Base-by-base conservation (phyloP, 768 basidiomycete genomes). In the Panaeolus cyanescens region DNA sequence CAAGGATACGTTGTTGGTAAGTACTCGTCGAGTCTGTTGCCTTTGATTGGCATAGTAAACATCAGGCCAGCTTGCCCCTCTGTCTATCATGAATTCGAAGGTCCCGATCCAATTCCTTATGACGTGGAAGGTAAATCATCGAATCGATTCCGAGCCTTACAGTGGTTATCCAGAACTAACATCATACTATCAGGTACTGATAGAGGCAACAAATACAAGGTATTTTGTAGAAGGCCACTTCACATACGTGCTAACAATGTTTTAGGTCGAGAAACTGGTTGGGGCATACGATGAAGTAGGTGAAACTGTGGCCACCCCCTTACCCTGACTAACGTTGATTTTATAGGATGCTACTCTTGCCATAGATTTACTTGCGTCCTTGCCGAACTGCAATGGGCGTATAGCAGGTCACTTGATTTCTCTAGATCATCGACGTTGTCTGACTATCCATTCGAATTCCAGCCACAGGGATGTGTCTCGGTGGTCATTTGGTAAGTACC, bases 391-490 rank as follows among this genome's bases (percentile, higher is more conserved):
- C 77, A 96, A 90, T 67, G 96, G 96, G 5, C 85, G 93, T 39
- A 92, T 99, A 64, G 95, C 92, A 60, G 85, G 92, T 91, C 55
- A 34, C 82, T 68, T 13, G 36, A n/a, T 10, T 33, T 12, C 12
- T 33, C 39, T 68, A 20, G 65, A 61, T 9, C 65, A 64, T 31
- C 65, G 64, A 25, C 8, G 17, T 39, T 53, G 10, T 50, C 61
- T 25, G 32, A 33, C 19, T 33, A 5, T 59, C 45, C 20, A 58
- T 40, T 34, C 55, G 17, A 30, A 56, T 32, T 45, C 30, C 66
- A 90, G 90, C 89, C 1, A 96, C 94, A 3, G 94, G 94, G 42
- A 95, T 95, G 92, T 95, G 93, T 67, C 83, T 94, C 5, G 91
- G 93, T 32, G 94, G 93, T 1, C 94, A 95, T 68, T 76, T 94